phyloP scores from a whole-genome alignment of 768 basidiomycete genomes.

The Boletellus sp. region DNA sequence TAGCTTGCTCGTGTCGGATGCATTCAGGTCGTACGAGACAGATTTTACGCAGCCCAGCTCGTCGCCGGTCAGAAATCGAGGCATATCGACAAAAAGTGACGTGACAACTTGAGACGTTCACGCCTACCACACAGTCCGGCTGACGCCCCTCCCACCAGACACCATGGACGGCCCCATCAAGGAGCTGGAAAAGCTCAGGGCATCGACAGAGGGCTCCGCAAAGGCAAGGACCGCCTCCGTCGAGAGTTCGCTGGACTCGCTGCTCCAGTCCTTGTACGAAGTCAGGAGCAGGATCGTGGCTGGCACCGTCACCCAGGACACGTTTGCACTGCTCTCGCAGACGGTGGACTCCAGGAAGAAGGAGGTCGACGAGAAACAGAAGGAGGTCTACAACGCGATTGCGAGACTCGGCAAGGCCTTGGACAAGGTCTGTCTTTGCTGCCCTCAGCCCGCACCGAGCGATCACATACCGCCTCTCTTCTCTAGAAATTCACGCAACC shows the following conservation, averaged over 20 bases:
- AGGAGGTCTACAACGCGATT: conserved; percentile 78
- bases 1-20: conserved; percentile 34
- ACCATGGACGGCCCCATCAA: conserved; percentile 73
- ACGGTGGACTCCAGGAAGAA: conserved; percentile 72
- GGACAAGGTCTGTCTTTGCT: conserved; percentile 69
- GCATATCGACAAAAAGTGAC: conserved; percentile 41
- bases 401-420: conserved; percentile 78
- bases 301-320: conserved; percentile 46
- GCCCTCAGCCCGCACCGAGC: background rate
- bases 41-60: conserved; percentile 75
- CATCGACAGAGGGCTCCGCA: conserved; percentile 43
- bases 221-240: conserved; percentile 56
- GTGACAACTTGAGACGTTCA: conserved; percentile 13
- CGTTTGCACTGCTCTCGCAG: conserved; percentile 48
- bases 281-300: conserved; percentile 51
- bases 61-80: conserved; percentile 72
- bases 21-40: conserved; percentile 37
- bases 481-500: conserved; percentile 56
- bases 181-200: conserved; percentile 76
- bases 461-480: conserved; percentile 7
- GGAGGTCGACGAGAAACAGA: conserved; percentile 83
- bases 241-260: conserved; percentile 57
- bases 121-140: background rate
- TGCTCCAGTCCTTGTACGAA: conserved; percentile 55
- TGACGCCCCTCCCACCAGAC: conserved; percentile 2